Percentiles rank a stretch among this genome's conserved stretches.
Conservation (phyloP, 345 rosid species). For the Punica granatum region DNA sequence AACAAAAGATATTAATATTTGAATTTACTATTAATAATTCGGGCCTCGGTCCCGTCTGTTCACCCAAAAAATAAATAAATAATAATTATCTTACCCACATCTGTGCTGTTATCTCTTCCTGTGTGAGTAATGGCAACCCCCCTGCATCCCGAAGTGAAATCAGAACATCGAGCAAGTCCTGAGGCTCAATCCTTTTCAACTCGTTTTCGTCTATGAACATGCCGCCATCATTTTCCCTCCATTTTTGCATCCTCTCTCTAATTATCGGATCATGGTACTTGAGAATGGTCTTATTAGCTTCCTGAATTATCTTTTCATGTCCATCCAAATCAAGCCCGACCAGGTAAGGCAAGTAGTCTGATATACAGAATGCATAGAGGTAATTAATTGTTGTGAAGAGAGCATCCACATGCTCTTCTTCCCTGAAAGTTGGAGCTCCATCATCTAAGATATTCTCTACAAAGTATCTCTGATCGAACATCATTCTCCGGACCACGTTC, state of each 20-base stretch:
- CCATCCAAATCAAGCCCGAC: constrained; percentile 45
- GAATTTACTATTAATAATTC: too few species aligned
- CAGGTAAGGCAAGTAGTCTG: constrained; percentile 42
- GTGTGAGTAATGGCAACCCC: constrained; percentile 27
- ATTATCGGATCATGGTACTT: constrained; percentile 46
- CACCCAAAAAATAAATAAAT: too few species aligned
- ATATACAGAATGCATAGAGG: constrained; percentile 33
- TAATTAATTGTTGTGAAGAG: constrained; percentile 28
- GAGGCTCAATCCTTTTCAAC: constrained; percentile 6
- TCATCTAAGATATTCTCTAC: constrained; percentile 9
- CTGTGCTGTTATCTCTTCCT: constrained; percentile 41
- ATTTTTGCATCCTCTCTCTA: constrained; percentile 30
- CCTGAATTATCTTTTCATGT: constrained; percentile 30
- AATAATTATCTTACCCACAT: constrained; percentile 18
- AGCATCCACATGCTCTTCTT: constrained; percentile 37
- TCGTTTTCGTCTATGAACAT: neutral
- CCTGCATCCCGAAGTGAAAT: constrained; percentile 21
- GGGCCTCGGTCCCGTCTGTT: too few species aligned
- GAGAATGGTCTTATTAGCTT: constrained; percentile 15
- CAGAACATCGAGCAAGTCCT: constrained; percentile 42
- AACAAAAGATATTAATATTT: too few species aligned
- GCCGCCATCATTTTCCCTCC: constrained; percentile 12
- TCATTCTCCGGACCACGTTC: constrained; percentile 19
- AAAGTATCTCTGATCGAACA: constrained; percentile 25
- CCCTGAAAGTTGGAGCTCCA: constrained; percentile 39